phyloP scores from a whole-genome alignment of 306 rosid genomes.

The Inga laurina region DNA sequence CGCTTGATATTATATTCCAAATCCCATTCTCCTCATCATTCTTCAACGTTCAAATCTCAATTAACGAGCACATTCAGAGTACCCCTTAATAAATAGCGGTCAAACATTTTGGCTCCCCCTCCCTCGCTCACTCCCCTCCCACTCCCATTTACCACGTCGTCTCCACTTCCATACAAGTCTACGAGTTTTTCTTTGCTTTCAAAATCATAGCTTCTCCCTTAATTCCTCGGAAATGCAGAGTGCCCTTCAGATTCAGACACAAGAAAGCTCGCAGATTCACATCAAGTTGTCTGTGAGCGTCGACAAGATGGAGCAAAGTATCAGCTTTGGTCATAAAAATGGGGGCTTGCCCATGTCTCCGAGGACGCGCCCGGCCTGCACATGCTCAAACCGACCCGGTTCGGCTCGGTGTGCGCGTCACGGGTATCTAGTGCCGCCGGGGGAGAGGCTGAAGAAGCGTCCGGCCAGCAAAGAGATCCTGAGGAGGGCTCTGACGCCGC shows the following conservation, averaged over 20 bases:
- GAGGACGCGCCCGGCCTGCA: conserved; percentile 46
- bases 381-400: conserved; percentile 55
- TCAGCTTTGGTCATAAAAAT: conserved; percentile 28
- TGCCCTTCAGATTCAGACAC: conserved; percentile 15
- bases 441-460: conserved; percentile 49
- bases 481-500: conserved; percentile 77
- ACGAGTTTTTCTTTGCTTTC: neutral
- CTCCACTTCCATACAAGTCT: neutral
- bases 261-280: conserved; percentile 27
- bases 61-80: neutral
- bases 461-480: conserved; percentile 62
- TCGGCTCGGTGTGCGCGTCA: conserved; percentile 55
- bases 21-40: conserved; percentile 29
- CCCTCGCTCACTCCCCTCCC: neutral
- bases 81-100: conserved; percentile 16
- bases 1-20: neutral
- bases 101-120: conserved; percentile 17
- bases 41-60: conserved; percentile 49
- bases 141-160: conserved; percentile 26
- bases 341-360: conserved; percentile 33
- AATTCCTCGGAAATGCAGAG: conserved; percentile 38
- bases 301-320: neutral
- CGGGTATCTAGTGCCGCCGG: conserved; percentile 53
- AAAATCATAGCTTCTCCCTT: neutral
- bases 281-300: conserved; percentile 20